Evolutionary conservation across 1,284 basidiomycete genomes (phyloP), one percentile per base, ranked within the genome.

Genomic region (Filobasidium uniguttulatum): DNA sequence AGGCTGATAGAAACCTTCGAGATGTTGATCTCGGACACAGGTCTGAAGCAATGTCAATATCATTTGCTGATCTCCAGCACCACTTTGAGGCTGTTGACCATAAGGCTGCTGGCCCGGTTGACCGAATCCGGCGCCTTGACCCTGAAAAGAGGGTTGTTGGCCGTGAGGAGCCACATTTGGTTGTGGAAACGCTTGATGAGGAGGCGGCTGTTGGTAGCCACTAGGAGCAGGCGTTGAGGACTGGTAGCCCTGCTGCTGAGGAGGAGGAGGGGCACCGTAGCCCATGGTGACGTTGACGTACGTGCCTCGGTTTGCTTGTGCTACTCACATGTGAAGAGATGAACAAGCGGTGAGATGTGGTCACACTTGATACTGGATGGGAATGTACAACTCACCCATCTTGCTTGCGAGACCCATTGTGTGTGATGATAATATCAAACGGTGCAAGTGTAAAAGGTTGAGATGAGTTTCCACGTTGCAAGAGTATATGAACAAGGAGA

Each of bases 1-100:
- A 1, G 63, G 71, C 9, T 67, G 70, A 61, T 72, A 73, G 62
- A 73, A 73, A 0, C 69, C 65, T 48, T 63, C 59, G 50, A 73
- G 59, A 29, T 63, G 59, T 67, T 73, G 72, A 41, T 51, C 50
- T 23, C 46, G 35, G 17, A 51, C 50, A 41, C 35, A 51, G 35
- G n/a, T 41, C 45, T 33, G 31, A 14, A 33, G 43, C 22, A 38
- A 47, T 17, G 37, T 51, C 37, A 26, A 30, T 12, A 19, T 41
- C 50, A 35, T 51, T 49, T n/a, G 38, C 35, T 9, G 31, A 33
- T 33, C 31, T 9, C 10, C 10, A 33, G 10, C 31, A 10, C 31
- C 31, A n/a, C 10, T 50, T 17, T 26, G 38, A 23, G 29, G 38
- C 8, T 46, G 44, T 12, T 35, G 41, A 19, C 59, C 53, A 40